Percentiles rank a stretch among this genome's conserved stretches.
These are phyloP conservation scores for Annona squamosa DNA, from an alignment of 164 flowering plant genomes.

Conservation along the genomic window DNA sequence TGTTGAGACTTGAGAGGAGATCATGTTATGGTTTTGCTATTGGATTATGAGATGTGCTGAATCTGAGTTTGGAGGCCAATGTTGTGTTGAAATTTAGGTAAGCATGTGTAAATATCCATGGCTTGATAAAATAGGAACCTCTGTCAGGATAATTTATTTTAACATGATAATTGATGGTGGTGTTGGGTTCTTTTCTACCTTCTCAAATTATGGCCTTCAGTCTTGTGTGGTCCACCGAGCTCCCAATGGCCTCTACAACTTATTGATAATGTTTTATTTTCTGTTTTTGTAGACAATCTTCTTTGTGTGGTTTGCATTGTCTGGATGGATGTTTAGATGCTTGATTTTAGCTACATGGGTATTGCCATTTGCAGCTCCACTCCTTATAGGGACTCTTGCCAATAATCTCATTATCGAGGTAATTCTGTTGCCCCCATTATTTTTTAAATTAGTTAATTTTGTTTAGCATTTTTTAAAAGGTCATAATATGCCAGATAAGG, in stretches of 20 bases:
- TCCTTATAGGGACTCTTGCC: constrained; percentile 75
- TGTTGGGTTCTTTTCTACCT: too few relatives aligned
- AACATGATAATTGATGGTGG: background rate
- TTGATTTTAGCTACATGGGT: constrained; percentile 72
- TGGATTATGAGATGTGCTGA: background rate
- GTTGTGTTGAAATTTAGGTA: background rate
- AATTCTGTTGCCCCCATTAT: constrained; percentile 8
- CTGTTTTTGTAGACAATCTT: constrained; percentile 54
- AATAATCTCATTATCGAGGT: constrained; percentile 84
- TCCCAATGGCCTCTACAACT: background rate
- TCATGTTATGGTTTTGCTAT: background rate
- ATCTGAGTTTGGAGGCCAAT: background rate
- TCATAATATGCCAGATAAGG: too few relatives aligned
- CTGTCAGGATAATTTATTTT: background rate
- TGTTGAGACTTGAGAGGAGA: background rate
- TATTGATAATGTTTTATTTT: background rate
- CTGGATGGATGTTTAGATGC: constrained; percentile 89
- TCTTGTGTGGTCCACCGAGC: background rate
- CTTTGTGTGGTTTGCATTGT: constrained; percentile 92
- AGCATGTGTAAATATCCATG: background rate
- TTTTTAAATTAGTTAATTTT: too few relatives aligned
- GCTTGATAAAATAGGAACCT: background rate
- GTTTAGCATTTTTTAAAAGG: too few relatives aligned
- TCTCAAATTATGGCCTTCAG: background rate
- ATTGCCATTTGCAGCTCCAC: constrained; percentile 87